These are phyloP conservation scores for Botrytis elliptica DNA, from an alignment of 2,329 filamentous ascomycete species.

Conservation along the genomic window DNA sequence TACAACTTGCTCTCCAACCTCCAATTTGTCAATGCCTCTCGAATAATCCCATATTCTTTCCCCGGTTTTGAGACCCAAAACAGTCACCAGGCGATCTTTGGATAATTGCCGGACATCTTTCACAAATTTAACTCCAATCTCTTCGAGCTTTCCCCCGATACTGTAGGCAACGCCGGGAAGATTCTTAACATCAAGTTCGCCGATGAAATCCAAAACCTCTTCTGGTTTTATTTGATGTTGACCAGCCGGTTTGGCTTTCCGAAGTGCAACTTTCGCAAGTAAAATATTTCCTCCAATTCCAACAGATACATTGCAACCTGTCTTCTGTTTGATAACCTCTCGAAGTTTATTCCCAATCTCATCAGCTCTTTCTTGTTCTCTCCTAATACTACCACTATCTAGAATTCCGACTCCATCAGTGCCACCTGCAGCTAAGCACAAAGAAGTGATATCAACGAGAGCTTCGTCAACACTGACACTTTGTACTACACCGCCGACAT, in stretches of 20 bases:
- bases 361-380: conserved; percentile 77
- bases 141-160: conserved; percentile 82
- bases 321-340: conserved; percentile 67
- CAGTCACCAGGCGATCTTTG: conserved; percentile 70
- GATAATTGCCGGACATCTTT: conserved; percentile 77
- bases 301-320: conserved; percentile 84
- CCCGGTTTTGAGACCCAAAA: conserved; percentile 87
- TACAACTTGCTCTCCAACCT: conserved; percentile 81
- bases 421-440: conserved; percentile 64
- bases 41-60: conserved; percentile 89
- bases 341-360: conserved; percentile 68
- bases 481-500: conserved; percentile 79
- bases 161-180: conserved; percentile 92
- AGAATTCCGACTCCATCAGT: conserved; percentile 63
- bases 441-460: conserved; percentile 74
- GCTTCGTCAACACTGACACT: conserved; percentile 98
- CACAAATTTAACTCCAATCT: conserved; percentile 77
- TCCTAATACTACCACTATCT: conserved; percentile 68
- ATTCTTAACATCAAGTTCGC: conserved; percentile 72
- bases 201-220: conserved; percentile 73
- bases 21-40: conserved; percentile 78
- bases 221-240: conserved; percentile 87
- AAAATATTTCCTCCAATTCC: conserved; percentile 91
- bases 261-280: conserved; percentile 83
- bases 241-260: conserved; percentile 91